phyloP scores from a whole-genome alignment of 2,329 filamentous ascomycete species.

The Penicillium italicum region DNA sequence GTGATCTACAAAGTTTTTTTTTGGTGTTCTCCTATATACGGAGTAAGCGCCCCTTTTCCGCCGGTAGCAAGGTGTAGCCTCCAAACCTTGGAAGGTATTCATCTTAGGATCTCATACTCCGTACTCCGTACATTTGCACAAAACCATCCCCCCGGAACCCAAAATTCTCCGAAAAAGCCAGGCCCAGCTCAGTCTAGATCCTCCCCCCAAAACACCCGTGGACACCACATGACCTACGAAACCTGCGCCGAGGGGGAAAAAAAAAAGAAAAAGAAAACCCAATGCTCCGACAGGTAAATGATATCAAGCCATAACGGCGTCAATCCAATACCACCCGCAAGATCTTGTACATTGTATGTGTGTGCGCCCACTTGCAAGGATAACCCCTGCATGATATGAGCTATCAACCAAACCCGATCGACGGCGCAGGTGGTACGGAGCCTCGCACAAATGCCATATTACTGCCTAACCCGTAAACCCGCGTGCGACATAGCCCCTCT shows the following conservation, averaged over 20 bases:
- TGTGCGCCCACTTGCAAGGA: not conserved
- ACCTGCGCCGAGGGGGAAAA: not conserved
- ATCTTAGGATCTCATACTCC: not conserved
- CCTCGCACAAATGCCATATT: not conserved
- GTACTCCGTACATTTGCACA: not conserved
- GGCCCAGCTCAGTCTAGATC: not conserved
- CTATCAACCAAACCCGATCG: not conserved
- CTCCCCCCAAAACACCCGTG: not conserved
- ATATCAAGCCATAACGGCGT: not conserved
- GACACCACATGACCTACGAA: conserved; percentile 7
- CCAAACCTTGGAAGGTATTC: not conserved
- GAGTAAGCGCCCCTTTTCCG: not conserved
- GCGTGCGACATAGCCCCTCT: not conserved
- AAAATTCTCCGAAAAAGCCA: conserved; percentile 1
- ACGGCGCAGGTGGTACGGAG: not conserved
- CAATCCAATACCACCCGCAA: not conserved
- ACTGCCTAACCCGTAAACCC: not conserved
- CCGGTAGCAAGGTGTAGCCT: not conserved
- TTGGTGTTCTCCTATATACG: not conserved
- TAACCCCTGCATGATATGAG: not conserved
- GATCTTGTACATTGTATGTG: not conserved
- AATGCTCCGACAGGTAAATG: not conserved
- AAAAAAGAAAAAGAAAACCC: not conserved
- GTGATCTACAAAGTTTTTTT: conserved; percentile 2
- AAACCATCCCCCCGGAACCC: not conserved